Evolutionary conservation across 2,329 filamentous ascomycete species (phyloP), one percentile per base, ranked within the genome.

Genomic region (Aspergillus terreus): DNA sequence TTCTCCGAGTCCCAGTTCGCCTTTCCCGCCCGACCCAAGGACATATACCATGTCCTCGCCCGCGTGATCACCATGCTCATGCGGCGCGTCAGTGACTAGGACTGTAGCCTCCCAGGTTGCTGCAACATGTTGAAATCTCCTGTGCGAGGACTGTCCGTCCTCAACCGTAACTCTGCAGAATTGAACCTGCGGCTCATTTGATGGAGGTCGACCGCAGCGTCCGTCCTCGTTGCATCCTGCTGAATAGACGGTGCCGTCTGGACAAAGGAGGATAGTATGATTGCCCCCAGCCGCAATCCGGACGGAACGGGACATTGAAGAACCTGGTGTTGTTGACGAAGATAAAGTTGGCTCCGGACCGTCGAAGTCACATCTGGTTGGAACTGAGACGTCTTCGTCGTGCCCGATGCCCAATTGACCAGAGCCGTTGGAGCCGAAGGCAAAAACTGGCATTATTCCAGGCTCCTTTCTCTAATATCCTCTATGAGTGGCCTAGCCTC

Each of bases 51-150:
- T 62, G 60, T 1, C 72, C 75, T 73, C 52, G 1, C 60, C 60
- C 27, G 27, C 27, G 27, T 2, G 27, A 7, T 30, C 9, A 56
- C 83, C 78, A 27, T 10, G 33, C 9, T 12, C 14, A 11, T 33
- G 36, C 9, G 11, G n/a, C 27, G 14, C 15, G 4, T 23, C 32
- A 19, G 75, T 65, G 2, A 86, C 80, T 38, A 90, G 70, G 17
- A 89, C 75, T 0, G 86, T 87, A 6, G 85, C 84, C 59, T 87
- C 85, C 91, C 91, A 96, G 0, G 88, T 90, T 3, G 90, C 89
- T 6, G 88, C 83, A 45, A 87, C 75, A 44, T 64, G 57, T 78
- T 71, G 63, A 62, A 73, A 58, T 61, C 71, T 35, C 74, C 64
- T 27, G 54, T 66, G 44, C 5, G 40, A 27, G 11, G 46, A 55